phyloP scores from a whole-genome alignment of 2,329 filamentous ascomycete species.

The Xylariaceae sp. region DNA sequence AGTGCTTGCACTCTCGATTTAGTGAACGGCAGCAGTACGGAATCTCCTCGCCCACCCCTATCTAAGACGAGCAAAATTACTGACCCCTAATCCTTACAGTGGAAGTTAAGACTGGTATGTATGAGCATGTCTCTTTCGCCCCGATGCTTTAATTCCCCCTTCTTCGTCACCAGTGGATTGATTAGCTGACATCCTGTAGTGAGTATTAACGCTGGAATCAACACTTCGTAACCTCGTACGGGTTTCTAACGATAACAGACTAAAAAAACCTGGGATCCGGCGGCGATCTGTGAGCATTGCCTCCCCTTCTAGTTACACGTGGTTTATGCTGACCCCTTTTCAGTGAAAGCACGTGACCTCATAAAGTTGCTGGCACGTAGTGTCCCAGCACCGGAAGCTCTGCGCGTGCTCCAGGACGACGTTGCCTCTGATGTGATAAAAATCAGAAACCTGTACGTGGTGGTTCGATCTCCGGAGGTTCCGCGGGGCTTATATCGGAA shows the following conservation, averaged over 20 bases:
- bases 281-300: conserved; percentile 58
- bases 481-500: neutral
- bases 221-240: neutral
- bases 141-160: neutral
- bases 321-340: conserved; percentile 5
- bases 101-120: conserved; percentile 17
- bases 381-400: conserved; percentile 85
- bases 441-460: conserved; percentile 16
- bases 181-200: conserved; percentile 12
- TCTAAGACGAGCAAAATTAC: neutral
- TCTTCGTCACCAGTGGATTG: neutral
- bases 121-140: neutral
- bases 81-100: conserved; percentile 8
- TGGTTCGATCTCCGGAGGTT: neutral
- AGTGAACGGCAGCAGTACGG: conserved; percentile 61
- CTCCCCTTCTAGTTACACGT: neutral
- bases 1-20: conserved; percentile 81
- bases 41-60: neutral
- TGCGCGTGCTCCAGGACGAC: conserved; percentile 91
- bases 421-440: conserved; percentile 83
- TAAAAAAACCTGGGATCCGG: conserved; percentile 57
- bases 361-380: conserved; percentile 89
- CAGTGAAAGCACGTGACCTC: conserved; percentile 80
- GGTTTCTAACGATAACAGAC: conserved; percentile 11
- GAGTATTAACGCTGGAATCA: neutral